Evolutionary conservation across 345 rosid species (phyloP).

Genomic region (Pseudoturritis turrita): DNA sequence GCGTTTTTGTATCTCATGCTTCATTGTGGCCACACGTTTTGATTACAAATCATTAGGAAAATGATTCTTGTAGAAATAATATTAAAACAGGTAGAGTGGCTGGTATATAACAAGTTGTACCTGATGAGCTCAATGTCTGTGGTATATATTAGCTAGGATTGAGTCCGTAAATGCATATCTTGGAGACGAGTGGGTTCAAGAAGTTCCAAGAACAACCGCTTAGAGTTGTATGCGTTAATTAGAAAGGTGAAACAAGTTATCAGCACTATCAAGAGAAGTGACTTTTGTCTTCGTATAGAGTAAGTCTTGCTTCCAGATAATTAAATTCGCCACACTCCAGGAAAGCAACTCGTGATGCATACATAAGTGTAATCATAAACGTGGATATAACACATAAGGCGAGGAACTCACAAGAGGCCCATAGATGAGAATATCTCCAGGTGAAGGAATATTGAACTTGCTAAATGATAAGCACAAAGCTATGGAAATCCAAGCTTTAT

Average conservation of each 20-base stretch:
- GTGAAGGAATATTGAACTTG: conserved; percentile 60
- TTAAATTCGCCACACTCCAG: not conserved
- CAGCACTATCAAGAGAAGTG: conserved; percentile 2
- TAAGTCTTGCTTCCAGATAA: conserved; percentile 5
- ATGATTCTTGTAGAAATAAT: not conserved
- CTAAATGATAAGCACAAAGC: too few relatives aligned
- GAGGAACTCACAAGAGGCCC: conserved; percentile 85
- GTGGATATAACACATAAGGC: conserved; percentile 2
- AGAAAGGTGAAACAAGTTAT: not conserved
- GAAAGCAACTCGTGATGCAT: not conserved
- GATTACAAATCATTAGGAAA: conserved; percentile 23
- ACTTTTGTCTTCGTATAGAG: not conserved
- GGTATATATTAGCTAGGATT: conserved; percentile 60
- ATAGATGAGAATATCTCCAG: conserved; percentile 85
- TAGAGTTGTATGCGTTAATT: not conserved
- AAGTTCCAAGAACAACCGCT: not conserved
- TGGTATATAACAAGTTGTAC: conserved; percentile 36
- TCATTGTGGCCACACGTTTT: conserved; percentile 84
- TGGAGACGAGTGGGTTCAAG: conserved; percentile 3
- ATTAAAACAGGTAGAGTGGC: conserved; percentile 8
- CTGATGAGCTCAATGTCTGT: conserved; percentile 78
- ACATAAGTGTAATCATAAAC: not conserved
- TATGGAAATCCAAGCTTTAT: too few relatives aligned
- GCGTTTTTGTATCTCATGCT: conserved; percentile 86
- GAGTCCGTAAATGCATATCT: conserved; percentile 19